Conservation (phyloP, 768 basidiomycete genomes). For the Russula ochroleuca region DNA sequence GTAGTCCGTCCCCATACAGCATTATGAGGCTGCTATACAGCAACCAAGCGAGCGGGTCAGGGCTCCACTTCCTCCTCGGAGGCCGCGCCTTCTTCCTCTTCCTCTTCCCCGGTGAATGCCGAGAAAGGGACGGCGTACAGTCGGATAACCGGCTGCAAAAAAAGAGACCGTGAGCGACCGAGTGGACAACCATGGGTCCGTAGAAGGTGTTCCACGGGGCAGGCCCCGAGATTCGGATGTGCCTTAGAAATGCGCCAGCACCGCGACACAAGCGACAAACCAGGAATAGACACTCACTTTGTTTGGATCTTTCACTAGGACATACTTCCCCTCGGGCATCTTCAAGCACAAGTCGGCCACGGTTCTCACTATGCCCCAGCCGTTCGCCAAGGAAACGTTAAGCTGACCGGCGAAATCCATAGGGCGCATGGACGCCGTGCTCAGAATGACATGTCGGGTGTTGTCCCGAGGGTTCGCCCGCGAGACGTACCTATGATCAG, state of each 20-base stretch:
- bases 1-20: constrained; percentile 2
- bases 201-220: neutral
- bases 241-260: neutral
- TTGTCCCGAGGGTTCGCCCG: constrained; percentile 92
- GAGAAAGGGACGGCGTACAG: constrained; percentile 88
- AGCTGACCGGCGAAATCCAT: constrained; percentile 92
- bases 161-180: constrained; percentile 24
- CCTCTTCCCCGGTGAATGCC: constrained; percentile 81
- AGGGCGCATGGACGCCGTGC: constrained; percentile 91
- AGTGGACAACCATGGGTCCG: neutral
- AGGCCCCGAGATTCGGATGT: constrained; percentile 2
- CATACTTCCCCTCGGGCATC: constrained; percentile 97
- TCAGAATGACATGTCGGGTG: constrained; percentile 91
- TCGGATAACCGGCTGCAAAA: constrained; percentile 80
- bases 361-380: constrained; percentile 97
- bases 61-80: constrained; percentile 40
- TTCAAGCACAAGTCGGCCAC: constrained; percentile 94
- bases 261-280: constrained; percentile 6
- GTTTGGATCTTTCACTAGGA: constrained; percentile 96
- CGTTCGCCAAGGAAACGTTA: constrained; percentile 91
- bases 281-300: constrained; percentile 53
- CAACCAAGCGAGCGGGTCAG: constrained; percentile 26
- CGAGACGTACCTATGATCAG: constrained; percentile 74
- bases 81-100: constrained; percentile 49
- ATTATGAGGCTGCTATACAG: constrained; percentile 5